These are phyloP conservation scores for Naumovozyma dairenensis DNA, from an alignment of 805 yeast species.

Conservation along the genomic window DNA sequence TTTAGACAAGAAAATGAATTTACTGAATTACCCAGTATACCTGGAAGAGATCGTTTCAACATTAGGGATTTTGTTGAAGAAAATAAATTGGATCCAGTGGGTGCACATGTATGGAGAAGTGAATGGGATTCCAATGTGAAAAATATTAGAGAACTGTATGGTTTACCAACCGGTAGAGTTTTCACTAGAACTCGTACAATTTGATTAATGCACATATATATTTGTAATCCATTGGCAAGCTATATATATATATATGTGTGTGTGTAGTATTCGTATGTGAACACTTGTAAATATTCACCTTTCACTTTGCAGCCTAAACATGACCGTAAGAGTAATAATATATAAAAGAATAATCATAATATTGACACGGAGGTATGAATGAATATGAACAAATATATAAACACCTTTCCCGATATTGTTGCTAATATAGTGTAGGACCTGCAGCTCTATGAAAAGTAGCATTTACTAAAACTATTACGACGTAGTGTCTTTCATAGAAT, in stretches of 20 bases:
- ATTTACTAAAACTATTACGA: no score
- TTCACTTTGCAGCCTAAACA: no score
- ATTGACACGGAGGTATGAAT: no score
- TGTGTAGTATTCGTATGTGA: slow-evolving; percentile 2
- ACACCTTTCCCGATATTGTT: no score
- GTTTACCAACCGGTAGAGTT: slow-evolving; percentile 65
- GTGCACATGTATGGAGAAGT: slow-evolving; percentile 89
- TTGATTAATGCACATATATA: no score
- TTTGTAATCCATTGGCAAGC: no score
- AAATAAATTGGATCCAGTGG: slow-evolving; percentile 61
- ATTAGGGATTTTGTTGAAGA: slow-evolving; percentile 56
- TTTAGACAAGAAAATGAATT: slow-evolving; percentile 51
- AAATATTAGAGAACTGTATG: slow-evolving; percentile 59
- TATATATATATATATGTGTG: neutral
- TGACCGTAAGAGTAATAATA: no score
- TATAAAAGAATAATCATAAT: no score
- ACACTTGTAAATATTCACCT: neutral
- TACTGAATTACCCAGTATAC: slow-evolving; percentile 6
- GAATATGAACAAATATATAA: no score
- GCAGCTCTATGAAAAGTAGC: no score
- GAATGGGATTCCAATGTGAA: slow-evolving; percentile 68
- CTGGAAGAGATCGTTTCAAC: slow-evolving; percentile 47
- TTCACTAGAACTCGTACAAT: slow-evolving; percentile 57
- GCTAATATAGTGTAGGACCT: no score
- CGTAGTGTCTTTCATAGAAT: slow-evolving; percentile 33